A percentile compares a stretch with the other conserved stretches of the same genome.
Evolutionary conservation across 306 rosid genomes (phyloP).

Genomic region (Carpinus fangiana): DNA sequence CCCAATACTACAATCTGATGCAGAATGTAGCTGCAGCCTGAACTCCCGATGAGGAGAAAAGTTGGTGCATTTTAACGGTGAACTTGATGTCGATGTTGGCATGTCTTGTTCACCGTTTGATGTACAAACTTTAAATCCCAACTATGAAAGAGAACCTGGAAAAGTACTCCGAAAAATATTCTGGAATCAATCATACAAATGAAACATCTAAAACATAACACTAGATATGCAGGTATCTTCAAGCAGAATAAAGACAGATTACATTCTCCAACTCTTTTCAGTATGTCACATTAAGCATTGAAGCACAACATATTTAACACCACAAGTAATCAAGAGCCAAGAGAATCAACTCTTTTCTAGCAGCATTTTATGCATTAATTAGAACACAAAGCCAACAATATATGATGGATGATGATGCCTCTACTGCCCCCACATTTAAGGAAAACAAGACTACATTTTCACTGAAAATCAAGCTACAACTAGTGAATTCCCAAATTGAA

Average conservation of each 20-base stretch:
- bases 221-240: background rate
- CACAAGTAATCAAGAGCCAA: background rate
- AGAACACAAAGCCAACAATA: background rate
- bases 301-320: background rate
- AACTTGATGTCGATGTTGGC: too few species aligned
- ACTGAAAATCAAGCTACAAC: conserved; percentile 11
- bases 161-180: background rate
- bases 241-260: background rate
- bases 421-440: background rate
- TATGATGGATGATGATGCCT: background rate
- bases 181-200: background rate
- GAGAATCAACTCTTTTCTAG: background rate
- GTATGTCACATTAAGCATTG: background rate
- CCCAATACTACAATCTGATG: too few species aligned
- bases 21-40: too few species aligned
- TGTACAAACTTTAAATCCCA: too few species aligned
- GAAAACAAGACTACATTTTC: background rate
- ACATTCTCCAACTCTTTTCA: too few species aligned
- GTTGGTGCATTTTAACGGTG: too few species aligned
- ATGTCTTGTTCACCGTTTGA: too few species aligned
- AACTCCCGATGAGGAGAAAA: too few species aligned
- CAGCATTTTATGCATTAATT: background rate
- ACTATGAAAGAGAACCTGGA: too few species aligned
- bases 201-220: background rate
- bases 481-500: background rate